Conservation (phyloP, 2,329 filamentous ascomycete species). For the Calonectria montana region DNA sequence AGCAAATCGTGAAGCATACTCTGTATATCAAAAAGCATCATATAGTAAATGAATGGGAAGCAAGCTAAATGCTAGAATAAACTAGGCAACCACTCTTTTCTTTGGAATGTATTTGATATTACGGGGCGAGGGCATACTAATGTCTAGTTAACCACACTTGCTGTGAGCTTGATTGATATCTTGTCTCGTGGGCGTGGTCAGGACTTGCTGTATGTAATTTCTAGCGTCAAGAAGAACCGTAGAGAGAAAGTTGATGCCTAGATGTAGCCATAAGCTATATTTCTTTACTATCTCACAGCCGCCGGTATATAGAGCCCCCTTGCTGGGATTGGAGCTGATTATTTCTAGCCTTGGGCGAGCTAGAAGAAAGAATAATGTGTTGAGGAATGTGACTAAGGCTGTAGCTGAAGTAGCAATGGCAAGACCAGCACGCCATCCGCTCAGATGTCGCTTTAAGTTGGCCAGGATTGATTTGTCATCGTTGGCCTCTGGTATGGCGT, state of each 20-base stretch:
- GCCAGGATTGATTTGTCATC: no score
- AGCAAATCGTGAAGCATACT: no score
- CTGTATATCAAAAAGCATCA: no score
- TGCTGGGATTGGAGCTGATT: neutral
- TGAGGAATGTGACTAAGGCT: neutral
- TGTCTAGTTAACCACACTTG: neutral
- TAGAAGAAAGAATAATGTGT: neutral
- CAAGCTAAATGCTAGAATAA: neutral
- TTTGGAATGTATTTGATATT: neutral
- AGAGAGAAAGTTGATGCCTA: neutral
- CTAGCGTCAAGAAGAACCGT: neutral
- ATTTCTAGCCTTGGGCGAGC: neutral
- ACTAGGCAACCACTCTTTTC: neutral
- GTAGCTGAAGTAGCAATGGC: neutral
- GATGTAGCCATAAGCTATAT: neutral
- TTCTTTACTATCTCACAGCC: neutral
- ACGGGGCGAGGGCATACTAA: neutral
- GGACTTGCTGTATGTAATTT: neutral
- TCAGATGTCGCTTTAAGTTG: neutral
- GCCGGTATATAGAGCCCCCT: neutral
- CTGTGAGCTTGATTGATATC: neutral
- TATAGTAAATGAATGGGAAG: neutral
- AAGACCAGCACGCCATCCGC: neutral
- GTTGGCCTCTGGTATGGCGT: no score
- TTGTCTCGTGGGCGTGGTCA: neutral